Conservation (phyloP, 805 yeast species). For the Schwanniomyces vanrijiae region DNA sequence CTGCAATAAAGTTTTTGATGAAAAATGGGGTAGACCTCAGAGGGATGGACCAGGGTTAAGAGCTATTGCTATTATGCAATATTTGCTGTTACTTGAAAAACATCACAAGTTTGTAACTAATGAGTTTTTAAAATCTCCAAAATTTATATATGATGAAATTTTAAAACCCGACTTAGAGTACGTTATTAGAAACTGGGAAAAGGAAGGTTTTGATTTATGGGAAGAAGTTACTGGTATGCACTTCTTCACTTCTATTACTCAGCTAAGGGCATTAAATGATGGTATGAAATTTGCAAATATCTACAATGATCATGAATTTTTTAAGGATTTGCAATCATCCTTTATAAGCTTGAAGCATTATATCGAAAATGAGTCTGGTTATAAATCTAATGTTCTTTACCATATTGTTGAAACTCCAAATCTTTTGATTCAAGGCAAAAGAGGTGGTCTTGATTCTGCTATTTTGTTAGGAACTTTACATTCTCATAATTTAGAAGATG, state of each 20-base stretch:
- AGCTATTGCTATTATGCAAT: conserved; percentile 60
- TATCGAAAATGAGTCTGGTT: conserved; percentile 44
- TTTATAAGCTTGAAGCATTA: conserved; percentile 37
- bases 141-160: conserved; percentile 50
- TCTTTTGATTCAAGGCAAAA: conserved; percentile 32
- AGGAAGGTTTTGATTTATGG: conserved; percentile 84
- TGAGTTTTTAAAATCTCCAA: conserved; percentile 22
- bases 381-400: conserved; percentile 27
- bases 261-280: conserved; percentile 62
- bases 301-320: conserved; percentile 24
- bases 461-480: conserved; percentile 54
- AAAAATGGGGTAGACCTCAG: conserved; percentile 92
- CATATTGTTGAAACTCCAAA: conserved; percentile 72
- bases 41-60: conserved; percentile 92
- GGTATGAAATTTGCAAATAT: conserved; percentile 46
- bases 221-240: conserved; percentile 80
- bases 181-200: conserved; percentile 59
- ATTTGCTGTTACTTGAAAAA: conserved; percentile 43
- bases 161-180: conserved; percentile 72
- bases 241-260: conserved; percentile 76
- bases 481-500: conserved; percentile 43
- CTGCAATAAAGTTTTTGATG: conserved; percentile 61
- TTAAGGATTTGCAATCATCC: conserved; percentile 22
- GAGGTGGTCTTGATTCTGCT: conserved; percentile 82
- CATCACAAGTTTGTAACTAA: conserved; percentile 21